Evolutionary conservation across 1,284 basidiomycete species (phyloP), one percentile per base, ranked within the genome.

Genomic region (Hypsizygus ulmarius): DNA sequence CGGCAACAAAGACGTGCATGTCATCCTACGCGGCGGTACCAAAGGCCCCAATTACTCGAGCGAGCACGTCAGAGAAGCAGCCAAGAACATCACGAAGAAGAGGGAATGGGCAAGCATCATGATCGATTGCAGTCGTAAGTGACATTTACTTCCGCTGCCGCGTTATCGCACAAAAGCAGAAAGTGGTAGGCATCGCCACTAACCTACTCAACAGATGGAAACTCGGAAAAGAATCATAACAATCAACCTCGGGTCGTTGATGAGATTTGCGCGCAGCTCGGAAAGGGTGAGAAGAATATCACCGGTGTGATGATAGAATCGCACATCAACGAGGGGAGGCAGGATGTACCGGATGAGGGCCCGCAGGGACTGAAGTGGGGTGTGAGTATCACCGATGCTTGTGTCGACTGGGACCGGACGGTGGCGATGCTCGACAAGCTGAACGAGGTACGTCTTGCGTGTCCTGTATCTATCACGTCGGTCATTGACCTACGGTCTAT

Each of bases 221-320:
- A 97, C 77, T 94, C 91, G 41, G 80, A 83, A 58, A 97, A 96
- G 74, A 84, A 96, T 70, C 90, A 96, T 75, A 77, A 81, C 63
- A 96, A 95, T 70, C 93, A 96, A 66, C 84, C 91, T 6, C 82
- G 81, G 57, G 92, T 96, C 39, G 69, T 95, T 43, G 80, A 81
- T 44, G 71, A 79, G 60, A 81, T 97, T 57, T 90, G 87, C 64
- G 69, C 70, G 14, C 95, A 98, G 71, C 79, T 98, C 48, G 74
- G 66, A 8, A 78, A 78, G 6, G 94, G 93, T 39, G 83, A 93
- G 58, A 78, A 70, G 50, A 76, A 81, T 47, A 91, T 98, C 67
- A 94, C 90, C 1, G 95, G 96, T 52, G 91, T 97, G 56, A 97
- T 98, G 95, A 83, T 99, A 65, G 96, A 99, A 74, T 90, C 85